Conservation (phyloP, 2,329 filamentous ascomycete genomes). For the Fusarium circinatum region DNA sequence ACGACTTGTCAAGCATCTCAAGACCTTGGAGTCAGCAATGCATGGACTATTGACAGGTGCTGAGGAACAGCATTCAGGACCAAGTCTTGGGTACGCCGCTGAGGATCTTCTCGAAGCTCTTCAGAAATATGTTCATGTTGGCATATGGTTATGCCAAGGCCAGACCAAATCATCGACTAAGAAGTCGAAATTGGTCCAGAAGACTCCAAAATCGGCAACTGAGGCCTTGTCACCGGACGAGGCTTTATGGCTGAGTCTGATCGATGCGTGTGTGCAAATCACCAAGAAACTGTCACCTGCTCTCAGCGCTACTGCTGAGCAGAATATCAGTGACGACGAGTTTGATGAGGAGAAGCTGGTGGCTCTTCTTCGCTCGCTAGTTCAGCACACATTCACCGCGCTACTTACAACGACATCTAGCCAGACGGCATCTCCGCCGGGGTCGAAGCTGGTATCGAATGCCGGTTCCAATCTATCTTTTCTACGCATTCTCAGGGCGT, state of each 20-base stretch:
- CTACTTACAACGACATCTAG: slow-evolving; percentile 80
- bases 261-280: slow-evolving; percentile 69
- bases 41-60: slow-evolving; percentile 75
- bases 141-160: slow-evolving; percentile 93
- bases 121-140: slow-evolving; percentile 90
- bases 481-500: slow-evolving; percentile 86
- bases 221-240: slow-evolving; percentile 64
- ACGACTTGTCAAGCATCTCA: slow-evolving; percentile 82
- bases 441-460: slow-evolving; percentile 50
- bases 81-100: slow-evolving; percentile 68
- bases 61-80: slow-evolving; percentile 63
- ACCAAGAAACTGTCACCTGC: slow-evolving; percentile 71
- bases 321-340: slow-evolving; percentile 40
- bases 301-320: slow-evolving; percentile 52
- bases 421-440: slow-evolving; percentile 48
- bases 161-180: slow-evolving; percentile 72
- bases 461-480: slow-evolving; percentile 77
- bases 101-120: slow-evolving; percentile 80
- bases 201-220: slow-evolving; percentile 58
- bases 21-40: slow-evolving; percentile 81
- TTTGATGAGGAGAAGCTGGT: slow-evolving; percentile 71
- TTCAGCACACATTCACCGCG: slow-evolving; percentile 91
- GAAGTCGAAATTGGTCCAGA: slow-evolving; percentile 57
- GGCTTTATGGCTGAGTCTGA: slow-evolving; percentile 68
- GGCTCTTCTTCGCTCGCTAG: slow-evolving; percentile 76